phyloP scores from a whole-genome alignment of 352 stramenopile genomes.

The Phytophthora fragariaefolia region DNA sequence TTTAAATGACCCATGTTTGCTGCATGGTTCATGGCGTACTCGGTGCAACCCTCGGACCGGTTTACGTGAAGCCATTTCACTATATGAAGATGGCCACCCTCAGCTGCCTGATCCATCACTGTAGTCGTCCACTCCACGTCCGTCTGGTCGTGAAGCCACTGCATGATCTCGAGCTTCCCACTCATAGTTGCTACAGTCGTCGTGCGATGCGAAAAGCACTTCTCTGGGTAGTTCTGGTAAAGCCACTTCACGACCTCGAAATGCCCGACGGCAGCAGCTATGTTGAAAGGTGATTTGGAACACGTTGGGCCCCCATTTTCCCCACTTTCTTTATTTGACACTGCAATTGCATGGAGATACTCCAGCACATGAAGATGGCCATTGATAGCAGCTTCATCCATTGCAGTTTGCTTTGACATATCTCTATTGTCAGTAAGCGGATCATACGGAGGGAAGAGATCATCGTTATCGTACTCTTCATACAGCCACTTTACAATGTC shows the following conservation, averaged over 20 bases:
- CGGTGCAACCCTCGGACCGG: background rate
- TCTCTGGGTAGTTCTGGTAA: background rate
- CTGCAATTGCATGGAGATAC: background rate
- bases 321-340: background rate
- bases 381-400: background rate
- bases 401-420: background rate
- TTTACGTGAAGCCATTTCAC: slow-evolving; percentile 11
- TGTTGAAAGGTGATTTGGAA: background rate
- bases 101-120: slow-evolving; percentile 9
- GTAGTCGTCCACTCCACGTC: slow-evolving; percentile 10
- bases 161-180: slow-evolving; percentile 15
- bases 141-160: slow-evolving; percentile 20
- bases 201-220: background rate
- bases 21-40: slow-evolving; percentile 1
- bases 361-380: slow-evolving; percentile 1
- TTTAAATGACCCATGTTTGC: background rate
- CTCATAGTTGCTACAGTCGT: slow-evolving; percentile 7
- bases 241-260: background rate
- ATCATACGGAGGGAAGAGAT: background rate
- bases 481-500: background rate
- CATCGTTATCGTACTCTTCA: background rate
- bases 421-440: background rate
- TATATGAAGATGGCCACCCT: background rate
- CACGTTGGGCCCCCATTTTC: background rate
- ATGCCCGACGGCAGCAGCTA: background rate